These are phyloP conservation scores for Irpex lacteus DNA, from an alignment of 1,284 basidiomycete species.

Conservation along the genomic window DNA sequence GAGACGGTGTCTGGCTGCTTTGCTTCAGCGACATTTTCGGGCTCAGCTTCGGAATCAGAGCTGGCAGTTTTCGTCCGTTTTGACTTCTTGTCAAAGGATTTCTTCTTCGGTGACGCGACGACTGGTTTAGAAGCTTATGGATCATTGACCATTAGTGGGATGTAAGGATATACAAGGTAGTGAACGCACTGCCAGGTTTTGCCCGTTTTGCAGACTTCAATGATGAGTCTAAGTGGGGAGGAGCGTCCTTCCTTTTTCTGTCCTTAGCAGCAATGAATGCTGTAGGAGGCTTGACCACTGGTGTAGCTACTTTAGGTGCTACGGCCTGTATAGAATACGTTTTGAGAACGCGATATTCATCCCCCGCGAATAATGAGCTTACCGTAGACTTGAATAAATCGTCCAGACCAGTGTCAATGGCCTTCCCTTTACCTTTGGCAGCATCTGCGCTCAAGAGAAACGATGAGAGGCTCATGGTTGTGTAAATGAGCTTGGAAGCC, in stretches of 20 bases:
- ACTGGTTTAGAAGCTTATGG: not conserved
- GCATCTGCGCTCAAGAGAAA: slow-evolving; percentile 24
- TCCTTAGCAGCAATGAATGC: not conserved
- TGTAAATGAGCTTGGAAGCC: not conserved
- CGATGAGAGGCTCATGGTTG: slow-evolving; percentile 32
- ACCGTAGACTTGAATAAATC: slow-evolving; percentile 31
- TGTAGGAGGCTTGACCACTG: slow-evolving; percentile 10
- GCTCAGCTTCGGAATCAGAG: slow-evolving; percentile 10
- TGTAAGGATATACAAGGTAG: not conserved
- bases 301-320: slow-evolving; percentile 1
- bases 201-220: not conserved
- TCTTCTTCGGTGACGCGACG: not conserved
- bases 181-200: not conserved
- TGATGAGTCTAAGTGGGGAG: slow-evolving; percentile 5
- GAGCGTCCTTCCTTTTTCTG: slow-evolving; percentile 25
- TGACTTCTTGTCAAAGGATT: slow-evolving; percentile 8
- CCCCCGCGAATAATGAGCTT: slow-evolving; percentile 7
- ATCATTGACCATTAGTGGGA: not conserved
- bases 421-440: slow-evolving; percentile 21
- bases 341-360: not conserved
- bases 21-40: slow-evolving; percentile 13
- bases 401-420: slow-evolving; percentile 33
- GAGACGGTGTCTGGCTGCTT: not conserved
- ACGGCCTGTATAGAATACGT: slow-evolving; percentile 5
- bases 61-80: slow-evolving; percentile 12